Percentiles rank a stretch among this genome's conserved stretches.
Conservation (phyloP, 1,284 basidiomycete species). For the Irpex sp. region DNA sequence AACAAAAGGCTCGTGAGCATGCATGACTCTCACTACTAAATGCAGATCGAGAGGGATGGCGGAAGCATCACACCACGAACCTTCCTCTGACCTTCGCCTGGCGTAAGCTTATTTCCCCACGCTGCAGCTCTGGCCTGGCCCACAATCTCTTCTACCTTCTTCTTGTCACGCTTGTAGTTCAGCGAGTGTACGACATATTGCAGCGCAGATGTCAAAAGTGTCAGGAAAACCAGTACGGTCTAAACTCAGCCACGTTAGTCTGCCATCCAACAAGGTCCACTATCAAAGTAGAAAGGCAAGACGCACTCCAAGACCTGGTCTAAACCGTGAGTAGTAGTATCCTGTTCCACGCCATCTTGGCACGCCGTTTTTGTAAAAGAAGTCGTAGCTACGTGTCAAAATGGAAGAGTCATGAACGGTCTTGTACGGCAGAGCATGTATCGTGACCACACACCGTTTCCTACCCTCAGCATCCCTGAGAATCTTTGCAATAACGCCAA, state of each 20-base stretch:
- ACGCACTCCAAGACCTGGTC: conserved; percentile 80
- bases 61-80: conserved; percentile 31
- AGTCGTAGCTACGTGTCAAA: conserved; percentile 64
- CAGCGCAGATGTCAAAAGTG: conserved; percentile 66
- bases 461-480: conserved; percentile 74
- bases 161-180: conserved; percentile 72
- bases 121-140: conserved; percentile 64
- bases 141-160: conserved; percentile 65
- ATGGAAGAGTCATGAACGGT: background rate
- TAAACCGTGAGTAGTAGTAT: conserved; percentile 91
- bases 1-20: background rate
- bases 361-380: conserved; percentile 90
- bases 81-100: conserved; percentile 59
- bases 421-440: background rate
- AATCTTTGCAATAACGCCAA: conserved; percentile 82
- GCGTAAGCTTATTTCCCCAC: conserved; percentile 72
- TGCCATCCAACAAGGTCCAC: background rate
- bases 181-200: conserved; percentile 79
- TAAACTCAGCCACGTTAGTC: conserved; percentile 25
- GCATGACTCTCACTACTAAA: conserved; percentile 3
- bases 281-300: background rate
- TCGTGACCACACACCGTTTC: conserved; percentile 54
- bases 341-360: conserved; percentile 85
- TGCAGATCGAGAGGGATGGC: background rate
- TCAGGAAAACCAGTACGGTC: conserved; percentile 77